Percentiles rank a stretch among this genome's conserved stretches.
phyloP scores from a whole-genome alignment of 169 alveolate genomes.

The Eimeria acervulina region DNA sequence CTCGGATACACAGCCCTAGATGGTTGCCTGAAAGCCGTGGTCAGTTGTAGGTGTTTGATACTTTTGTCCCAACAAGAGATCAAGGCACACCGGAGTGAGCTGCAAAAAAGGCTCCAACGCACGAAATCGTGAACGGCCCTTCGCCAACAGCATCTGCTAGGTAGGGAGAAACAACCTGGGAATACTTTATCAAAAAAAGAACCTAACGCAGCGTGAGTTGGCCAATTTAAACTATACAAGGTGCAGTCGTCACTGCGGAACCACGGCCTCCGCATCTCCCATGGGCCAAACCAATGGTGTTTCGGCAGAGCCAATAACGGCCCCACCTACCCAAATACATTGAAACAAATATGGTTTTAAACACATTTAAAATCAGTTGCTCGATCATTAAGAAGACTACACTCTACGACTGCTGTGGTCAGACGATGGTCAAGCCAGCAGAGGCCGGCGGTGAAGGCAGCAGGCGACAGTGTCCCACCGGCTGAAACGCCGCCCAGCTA shows the following conservation, averaged over 20 bases:
- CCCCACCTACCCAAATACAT: constrained; percentile 24
- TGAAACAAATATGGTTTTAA: neutral
- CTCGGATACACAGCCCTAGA: neutral
- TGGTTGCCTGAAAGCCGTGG: neutral
- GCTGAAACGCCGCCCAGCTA: neutral
- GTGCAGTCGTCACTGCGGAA: constrained; percentile 1
- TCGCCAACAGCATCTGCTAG: constrained; percentile 15
- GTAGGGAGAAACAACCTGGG: neutral
- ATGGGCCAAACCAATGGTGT: constrained; percentile 28
- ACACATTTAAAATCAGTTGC: neutral
- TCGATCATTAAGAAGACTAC: neutral
- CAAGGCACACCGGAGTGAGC: neutral
- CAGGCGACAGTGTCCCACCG: constrained; percentile 21
- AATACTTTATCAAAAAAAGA: neutral
- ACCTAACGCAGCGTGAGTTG: neutral
- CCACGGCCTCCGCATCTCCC: constrained; percentile 59
- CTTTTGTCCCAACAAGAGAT: neutral
- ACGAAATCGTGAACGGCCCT: neutral
- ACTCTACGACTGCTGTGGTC: constrained; percentile 18
- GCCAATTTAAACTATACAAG: neutral
- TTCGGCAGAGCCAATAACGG: neutral
- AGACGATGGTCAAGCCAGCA: constrained; percentile 50
- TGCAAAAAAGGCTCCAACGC: neutral
- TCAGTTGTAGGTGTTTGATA: neutral
- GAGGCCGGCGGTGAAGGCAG: constrained; percentile 66